Evolutionary conservation across 306 rosid species (phyloP), one percentile per base, ranked within the genome.

Genomic region (Vigna unguiculata): DNA sequence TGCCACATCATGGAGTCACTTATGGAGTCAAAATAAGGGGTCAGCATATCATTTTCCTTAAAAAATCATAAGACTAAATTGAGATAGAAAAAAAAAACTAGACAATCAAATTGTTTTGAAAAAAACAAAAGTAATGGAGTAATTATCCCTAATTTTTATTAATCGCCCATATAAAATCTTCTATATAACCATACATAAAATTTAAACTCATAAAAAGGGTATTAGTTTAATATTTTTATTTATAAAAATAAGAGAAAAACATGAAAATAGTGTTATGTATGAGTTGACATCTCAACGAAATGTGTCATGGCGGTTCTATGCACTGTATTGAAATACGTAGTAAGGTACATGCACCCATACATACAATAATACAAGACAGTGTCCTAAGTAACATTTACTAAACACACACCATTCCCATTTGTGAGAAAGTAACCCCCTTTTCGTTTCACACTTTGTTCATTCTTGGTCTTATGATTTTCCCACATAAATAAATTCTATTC

Each of bases 371-470:
- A 17, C 57, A n/a, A n/a, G 10, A 22, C 30, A 55, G 67, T 22
- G 20, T 21, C 11, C 30, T 16, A 25, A 7, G 53, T 36, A 64
- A 20, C 17, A 16, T 28, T 1, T 12, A 43, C 48, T 6, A 58
- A 15, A 13, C 19, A 43, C 78, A 59, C 76, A 53, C 68, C 40
- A 46, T 74, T 25, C n/a, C 28, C 73, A 20, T 48, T 64, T 34
- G 38, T 41, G 4, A 30, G 36, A 72, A 53, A 62, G 78, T 49
- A 71, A 71, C 66, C 47, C 57, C 49, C 32, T 28, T 40, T 76
- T 67, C 14, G 4, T 58, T 77, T 77, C 81, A 77, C 75, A 77
- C 81, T 77, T 68, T 54, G 7, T 20, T 67, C 81, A 43, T 73
- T 58, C 78, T 73, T 40, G 1, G 45, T 66, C 68, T 40, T 41